These are phyloP conservation scores for Cotoneaster glaucophyllus DNA, from an alignment of 306 rosid genomes.

Conservation along the genomic window DNA sequence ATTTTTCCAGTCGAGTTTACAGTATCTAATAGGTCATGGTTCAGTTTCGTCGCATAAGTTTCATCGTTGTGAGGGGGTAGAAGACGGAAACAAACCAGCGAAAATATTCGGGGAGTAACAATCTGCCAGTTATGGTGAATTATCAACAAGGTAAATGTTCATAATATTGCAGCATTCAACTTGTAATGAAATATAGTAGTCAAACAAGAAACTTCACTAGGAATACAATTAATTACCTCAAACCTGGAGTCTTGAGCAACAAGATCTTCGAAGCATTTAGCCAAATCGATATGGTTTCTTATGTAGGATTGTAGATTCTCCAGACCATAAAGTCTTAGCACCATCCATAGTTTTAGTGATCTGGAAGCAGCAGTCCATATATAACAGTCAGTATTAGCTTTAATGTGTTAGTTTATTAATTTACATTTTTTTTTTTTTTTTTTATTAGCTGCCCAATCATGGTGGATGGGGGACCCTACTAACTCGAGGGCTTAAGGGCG, in stretches of 20 bases:
- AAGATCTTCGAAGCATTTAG: conserved; percentile 59
- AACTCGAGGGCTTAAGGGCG: too few relatives aligned
- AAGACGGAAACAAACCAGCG: conserved; percentile 83
- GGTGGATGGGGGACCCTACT: too few relatives aligned
- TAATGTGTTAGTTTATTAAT: neutral
- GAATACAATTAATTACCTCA: conserved; percentile 51
- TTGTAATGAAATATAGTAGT: neutral
- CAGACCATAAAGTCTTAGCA: conserved; percentile 77
- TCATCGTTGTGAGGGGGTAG: conserved; percentile 41
- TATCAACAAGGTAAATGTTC: conserved; percentile 4
- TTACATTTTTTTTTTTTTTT: too few relatives aligned
- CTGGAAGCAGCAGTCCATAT: conserved; percentile 24
- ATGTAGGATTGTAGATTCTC: conserved; percentile 64
- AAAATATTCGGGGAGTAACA: conserved; percentile 58
- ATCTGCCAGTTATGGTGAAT: conserved; percentile 31
- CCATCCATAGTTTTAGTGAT: conserved; percentile 92
- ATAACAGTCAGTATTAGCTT: too few relatives aligned
- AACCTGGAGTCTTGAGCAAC: conserved; percentile 67
- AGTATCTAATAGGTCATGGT: conserved; percentile 47
- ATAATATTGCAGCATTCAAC: neutral
- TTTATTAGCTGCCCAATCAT: too few relatives aligned
- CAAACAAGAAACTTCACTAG: neutral
- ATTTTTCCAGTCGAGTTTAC: conserved; percentile 70
- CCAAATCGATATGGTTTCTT: conserved; percentile 70
- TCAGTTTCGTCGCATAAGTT: conserved; percentile 51